These are phyloP conservation scores for Aspergillus haitiensis DNA, from an alignment of 495 filamentous ascomycete genomes.

Conservation along the genomic window DNA sequence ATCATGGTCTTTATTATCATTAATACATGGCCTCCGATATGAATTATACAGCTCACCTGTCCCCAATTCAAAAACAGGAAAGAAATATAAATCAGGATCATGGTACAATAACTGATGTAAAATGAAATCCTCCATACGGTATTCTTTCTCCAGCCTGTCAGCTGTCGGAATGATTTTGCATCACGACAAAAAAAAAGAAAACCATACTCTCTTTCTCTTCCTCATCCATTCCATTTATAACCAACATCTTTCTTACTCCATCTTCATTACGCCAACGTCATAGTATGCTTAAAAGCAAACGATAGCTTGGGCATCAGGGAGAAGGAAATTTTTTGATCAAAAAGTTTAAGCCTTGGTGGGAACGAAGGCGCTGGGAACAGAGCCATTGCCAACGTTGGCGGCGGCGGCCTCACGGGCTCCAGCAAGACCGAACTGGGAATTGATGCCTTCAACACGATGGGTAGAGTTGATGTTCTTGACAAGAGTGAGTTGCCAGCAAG, in stretches of 20 bases:
- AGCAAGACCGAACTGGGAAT: slow-evolving; percentile 69
- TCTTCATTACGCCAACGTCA: not conserved
- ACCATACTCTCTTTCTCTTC: not conserved
- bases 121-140: no score
- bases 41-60: slow-evolving; percentile 17
- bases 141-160: no score
- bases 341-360: slow-evolving; percentile 34
- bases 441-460: slow-evolving; percentile 86
- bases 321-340: not conserved
- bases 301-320: not conserved
- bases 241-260: not conserved
- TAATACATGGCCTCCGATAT: slow-evolving; percentile 25
- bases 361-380: slow-evolving; percentile 44
- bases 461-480: slow-evolving; percentile 99
- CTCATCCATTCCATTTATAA: not conserved
- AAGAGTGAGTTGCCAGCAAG: slow-evolving; percentile 92
- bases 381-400: slow-evolving; percentile 38
- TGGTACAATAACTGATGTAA: slow-evolving; percentile 18
- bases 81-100: slow-evolving; percentile 21
- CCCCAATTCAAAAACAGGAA: slow-evolving; percentile 1
- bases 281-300: not conserved
- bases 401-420: slow-evolving; percentile 59
- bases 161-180: not conserved
- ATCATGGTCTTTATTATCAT: slow-evolving; percentile 25
- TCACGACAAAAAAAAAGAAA: not conserved